These are phyloP conservation scores for Colletotrichum sp. DNA, from an alignment of 2,329 filamentous ascomycete species.

Conservation along the genomic window DNA sequence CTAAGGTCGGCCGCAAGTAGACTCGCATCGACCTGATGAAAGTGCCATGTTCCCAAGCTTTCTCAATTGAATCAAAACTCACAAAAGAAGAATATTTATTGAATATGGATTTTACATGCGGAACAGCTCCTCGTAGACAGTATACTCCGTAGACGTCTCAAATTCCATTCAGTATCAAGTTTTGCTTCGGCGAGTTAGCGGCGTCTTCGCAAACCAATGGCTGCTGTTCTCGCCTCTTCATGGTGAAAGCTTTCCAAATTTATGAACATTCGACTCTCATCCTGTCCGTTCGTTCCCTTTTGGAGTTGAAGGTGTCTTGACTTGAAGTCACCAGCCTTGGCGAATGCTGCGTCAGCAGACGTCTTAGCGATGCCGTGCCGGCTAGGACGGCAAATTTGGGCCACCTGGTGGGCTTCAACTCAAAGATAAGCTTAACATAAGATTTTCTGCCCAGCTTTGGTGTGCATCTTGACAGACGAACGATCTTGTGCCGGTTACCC, in stretches of 20 bases:
- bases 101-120: fast-evolving
- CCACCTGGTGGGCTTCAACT: not conserved
- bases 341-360: not conserved
- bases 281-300: not conserved
- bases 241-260: not conserved
- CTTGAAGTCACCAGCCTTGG: not conserved
- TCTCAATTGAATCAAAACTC: not conserved
- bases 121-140: fast-evolving
- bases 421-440: not conserved
- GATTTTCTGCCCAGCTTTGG: not conserved
- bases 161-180: not conserved
- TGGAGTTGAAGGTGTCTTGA: not conserved
- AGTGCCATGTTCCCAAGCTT: not conserved
- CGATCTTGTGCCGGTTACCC: not conserved
- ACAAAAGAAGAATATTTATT: fast-evolving
- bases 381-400: not conserved
- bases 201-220: fast-evolving
- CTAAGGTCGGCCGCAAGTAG: not conserved
- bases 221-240: fast-evolving
- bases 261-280: not conserved
- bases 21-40: not conserved
- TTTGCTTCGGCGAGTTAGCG: not conserved
- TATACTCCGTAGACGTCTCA: not conserved
- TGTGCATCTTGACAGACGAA: not conserved
- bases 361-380: not conserved